phyloP scores from a whole-genome alignment of 257 asterid genomes.

The Primulina eburnea region DNA sequence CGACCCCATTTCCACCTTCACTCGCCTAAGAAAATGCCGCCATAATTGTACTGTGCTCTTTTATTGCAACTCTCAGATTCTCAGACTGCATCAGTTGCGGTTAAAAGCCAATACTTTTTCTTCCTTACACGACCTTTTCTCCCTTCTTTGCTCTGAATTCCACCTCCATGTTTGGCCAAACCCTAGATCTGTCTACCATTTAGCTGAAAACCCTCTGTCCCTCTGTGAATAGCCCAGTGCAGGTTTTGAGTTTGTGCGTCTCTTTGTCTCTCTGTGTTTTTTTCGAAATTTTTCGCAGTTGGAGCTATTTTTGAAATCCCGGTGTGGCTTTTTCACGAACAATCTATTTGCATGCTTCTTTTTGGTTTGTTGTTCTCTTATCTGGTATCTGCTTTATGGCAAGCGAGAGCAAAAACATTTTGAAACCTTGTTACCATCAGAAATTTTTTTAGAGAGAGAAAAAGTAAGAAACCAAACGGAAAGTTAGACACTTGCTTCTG shows the following conservation, averaged over 20 bases:
- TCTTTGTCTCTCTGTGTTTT: constrained; percentile 9
- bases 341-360: constrained; percentile 27
- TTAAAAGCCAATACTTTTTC: constrained; percentile 25
- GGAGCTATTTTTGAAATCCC: constrained; percentile 16
- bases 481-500: constrained; percentile 17
- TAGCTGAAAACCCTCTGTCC: constrained; percentile 46
- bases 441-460: neutral
- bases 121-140: constrained; percentile 13
- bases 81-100: constrained; percentile 31
- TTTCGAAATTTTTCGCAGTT: neutral
- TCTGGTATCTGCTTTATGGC: constrained; percentile 26
- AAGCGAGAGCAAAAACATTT: neutral
- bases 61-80: constrained; percentile 23
- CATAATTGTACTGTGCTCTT: constrained; percentile 30
- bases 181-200: constrained; percentile 92
- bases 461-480: neutral
- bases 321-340: constrained; percentile 30
- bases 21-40: constrained; percentile 29
- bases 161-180: constrained; percentile 63
- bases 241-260: constrained; percentile 25
- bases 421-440: constrained; percentile 12
- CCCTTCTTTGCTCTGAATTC: constrained; percentile 28
- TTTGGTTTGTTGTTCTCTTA: constrained; percentile 2
- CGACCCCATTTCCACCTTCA: neutral
- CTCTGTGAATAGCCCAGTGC: constrained; percentile 25